phyloP scores from a whole-genome alignment of 768 basidiomycete genomes.

The Stropharia rugosoannulata region DNA sequence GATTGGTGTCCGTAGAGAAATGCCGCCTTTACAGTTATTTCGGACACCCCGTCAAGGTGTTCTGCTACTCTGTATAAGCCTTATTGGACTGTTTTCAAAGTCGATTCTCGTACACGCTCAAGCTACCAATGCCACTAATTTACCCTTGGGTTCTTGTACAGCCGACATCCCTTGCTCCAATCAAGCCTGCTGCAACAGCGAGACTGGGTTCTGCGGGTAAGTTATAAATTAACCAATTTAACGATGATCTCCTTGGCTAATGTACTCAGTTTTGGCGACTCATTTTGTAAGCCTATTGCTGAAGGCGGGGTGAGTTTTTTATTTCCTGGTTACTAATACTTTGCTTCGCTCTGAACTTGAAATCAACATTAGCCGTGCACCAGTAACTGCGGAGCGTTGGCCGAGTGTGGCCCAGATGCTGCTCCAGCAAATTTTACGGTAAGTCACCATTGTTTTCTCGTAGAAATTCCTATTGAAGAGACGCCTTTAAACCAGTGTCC shows the following conservation, averaged over 20 bases:
- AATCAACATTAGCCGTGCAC: neutral
- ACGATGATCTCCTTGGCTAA: neutral
- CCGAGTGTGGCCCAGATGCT: constrained; percentile 14
- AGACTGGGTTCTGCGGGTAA: constrained; percentile 24
- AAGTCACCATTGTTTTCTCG: neutral
- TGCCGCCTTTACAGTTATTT: no score
- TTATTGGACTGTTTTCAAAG: neutral
- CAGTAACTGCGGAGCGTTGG: constrained; percentile 11
- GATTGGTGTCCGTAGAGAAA: no score
- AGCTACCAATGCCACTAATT: constrained; percentile 16
- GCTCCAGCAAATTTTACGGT: constrained; percentile 10
- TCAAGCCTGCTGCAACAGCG: constrained; percentile 23
- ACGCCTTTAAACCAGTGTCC: neutral
- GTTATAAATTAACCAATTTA: constrained; percentile 1
- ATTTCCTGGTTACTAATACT: neutral
- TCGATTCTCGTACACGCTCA: constrained; percentile 6
- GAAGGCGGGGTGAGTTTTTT: constrained; percentile 2
- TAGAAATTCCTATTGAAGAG: neutral
- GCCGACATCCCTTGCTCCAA: constrained; percentile 23
- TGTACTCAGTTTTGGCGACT: constrained; percentile 11
- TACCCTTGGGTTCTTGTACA: constrained; percentile 22
- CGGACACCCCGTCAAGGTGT: neutral
- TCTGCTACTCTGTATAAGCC: neutral
- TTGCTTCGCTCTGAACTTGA: no score
- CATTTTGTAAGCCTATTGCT: constrained; percentile 15